Percentiles rank a stretch among this genome's conserved stretches.
phyloP scores from a whole-genome alignment of 495 filamentous ascomycete genomes.

The Astrothelium subdiscretum region DNA sequence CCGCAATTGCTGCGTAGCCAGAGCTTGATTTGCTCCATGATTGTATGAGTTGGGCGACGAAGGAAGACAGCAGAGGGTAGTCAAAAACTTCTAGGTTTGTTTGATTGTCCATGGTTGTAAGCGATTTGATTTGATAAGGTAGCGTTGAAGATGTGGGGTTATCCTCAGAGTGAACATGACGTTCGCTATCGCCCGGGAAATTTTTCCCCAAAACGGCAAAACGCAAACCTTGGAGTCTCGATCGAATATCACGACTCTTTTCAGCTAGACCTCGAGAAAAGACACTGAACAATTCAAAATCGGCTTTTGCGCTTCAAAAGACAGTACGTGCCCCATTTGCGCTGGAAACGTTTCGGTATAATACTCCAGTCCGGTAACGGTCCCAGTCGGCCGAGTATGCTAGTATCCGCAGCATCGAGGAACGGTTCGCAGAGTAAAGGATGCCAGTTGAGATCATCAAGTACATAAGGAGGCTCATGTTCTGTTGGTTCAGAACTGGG shows the following conservation, averaged over 20 bases:
- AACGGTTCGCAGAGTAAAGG: constrained; percentile 61
- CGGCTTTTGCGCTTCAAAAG: constrained; percentile 36
- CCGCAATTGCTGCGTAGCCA: constrained; percentile 17
- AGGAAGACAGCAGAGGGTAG: not conserved
- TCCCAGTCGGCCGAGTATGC: constrained; percentile 60
- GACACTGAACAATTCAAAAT: too few species aligned
- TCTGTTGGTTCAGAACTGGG: constrained; percentile 39
- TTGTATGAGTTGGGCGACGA: not conserved
- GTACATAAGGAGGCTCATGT: constrained; percentile 64
- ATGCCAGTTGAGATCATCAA: constrained; percentile 62
- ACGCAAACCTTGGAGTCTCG: not conserved
- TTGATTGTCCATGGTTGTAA: not conserved
- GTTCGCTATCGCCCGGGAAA: not conserved
- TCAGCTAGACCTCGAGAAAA: not conserved
- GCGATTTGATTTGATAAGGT: not conserved
- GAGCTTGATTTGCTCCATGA: constrained; percentile 13
- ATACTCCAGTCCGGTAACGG: constrained; percentile 70
- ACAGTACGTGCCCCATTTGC: constrained; percentile 78
- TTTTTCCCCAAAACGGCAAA: not conserved
- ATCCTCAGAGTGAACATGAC: not conserved
- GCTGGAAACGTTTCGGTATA: constrained; percentile 54
- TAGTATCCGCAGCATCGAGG: constrained; percentile 65
- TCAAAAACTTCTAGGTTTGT: not conserved
- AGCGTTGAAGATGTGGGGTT: not conserved
- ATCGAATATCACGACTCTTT: not conserved